Conservation (phyloP, 106 monocot species). For the Posidonia australis region DNA sequence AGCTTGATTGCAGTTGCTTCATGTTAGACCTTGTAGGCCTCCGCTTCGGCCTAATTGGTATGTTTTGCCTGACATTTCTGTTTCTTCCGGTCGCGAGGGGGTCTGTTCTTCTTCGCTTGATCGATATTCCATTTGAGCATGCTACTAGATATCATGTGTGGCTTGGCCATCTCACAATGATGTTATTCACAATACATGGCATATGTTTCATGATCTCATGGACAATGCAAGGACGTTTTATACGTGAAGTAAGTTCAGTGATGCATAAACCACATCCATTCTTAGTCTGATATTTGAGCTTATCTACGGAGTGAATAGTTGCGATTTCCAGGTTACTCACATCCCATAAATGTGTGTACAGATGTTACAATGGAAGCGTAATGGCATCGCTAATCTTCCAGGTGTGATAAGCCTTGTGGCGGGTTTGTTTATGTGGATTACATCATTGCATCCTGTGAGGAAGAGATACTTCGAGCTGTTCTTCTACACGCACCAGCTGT, state of each 20-base stretch:
- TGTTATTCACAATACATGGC: conserved; percentile 72
- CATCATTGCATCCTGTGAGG: conserved; percentile 58
- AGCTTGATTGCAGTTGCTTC: conserved; percentile 26
- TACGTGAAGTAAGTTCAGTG: conserved; percentile 33
- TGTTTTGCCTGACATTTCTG: conserved; percentile 61
- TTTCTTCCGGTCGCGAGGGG: conserved; percentile 83
- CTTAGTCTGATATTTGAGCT: too few relatives aligned
- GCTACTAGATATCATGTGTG: conserved; percentile 94
- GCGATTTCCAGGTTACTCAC: too few relatives aligned
- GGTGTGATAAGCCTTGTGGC: conserved; percentile 75
- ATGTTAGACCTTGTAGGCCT: conserved; percentile 40
- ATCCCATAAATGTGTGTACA: neutral
- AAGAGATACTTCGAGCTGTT: conserved; percentile 63
- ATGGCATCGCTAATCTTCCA: conserved; percentile 63
- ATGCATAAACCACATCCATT: too few relatives aligned
- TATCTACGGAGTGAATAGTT: too few relatives aligned
- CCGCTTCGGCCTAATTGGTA: conserved; percentile 52
- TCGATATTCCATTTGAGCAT: conserved; percentile 95
- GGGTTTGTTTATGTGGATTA: conserved; percentile 84
- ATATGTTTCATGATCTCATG: conserved; percentile 41
- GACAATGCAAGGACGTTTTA: conserved; percentile 45
- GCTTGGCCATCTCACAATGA: conserved; percentile 96
- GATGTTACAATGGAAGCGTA: conserved; percentile 9
- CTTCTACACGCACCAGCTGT: conserved; percentile 95
- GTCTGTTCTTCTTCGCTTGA: conserved; percentile 82